Conservation (phyloP, 805 yeast species). For the Scheffersomyces spartinae region DNA sequence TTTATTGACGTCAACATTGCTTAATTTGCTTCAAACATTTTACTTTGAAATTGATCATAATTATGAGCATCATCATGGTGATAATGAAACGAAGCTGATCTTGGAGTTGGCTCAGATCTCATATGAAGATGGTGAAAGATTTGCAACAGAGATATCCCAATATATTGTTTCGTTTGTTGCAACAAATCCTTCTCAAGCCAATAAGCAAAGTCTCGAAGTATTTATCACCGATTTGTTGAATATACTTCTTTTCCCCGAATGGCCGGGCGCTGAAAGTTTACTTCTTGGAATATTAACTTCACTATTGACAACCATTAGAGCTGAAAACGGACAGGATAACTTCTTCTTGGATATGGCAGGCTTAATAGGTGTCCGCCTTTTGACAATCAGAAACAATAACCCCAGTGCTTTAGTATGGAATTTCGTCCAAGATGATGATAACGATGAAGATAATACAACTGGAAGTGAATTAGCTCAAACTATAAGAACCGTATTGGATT, state of each 20-base stretch:
- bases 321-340: slow-evolving; percentile 33
- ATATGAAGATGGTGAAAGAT: no score
- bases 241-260: slow-evolving; percentile 44
- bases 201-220: slow-evolving; percentile 34
- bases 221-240: slow-evolving; percentile 45
- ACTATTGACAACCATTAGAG: slow-evolving; percentile 27
- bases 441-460: slow-evolving; percentile 1
- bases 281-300: slow-evolving; percentile 33
- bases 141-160: no score
- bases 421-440: neutral
- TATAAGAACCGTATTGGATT: no score
- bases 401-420: slow-evolving; percentile 4
- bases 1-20: slow-evolving; percentile 32
- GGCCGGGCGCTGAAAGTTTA: slow-evolving; percentile 47
- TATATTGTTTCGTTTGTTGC: slow-evolving; percentile 15
- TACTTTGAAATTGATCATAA: no score
- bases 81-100: neutral
- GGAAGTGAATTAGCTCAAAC: no score
- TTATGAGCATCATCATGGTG: no score
- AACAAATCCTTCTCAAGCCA: slow-evolving; percentile 15
- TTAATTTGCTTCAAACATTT: slow-evolving; percentile 31
- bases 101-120: slow-evolving; percentile 6
- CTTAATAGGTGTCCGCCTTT: slow-evolving; percentile 39
- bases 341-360: slow-evolving; percentile 54
- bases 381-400: slow-evolving; percentile 17